Conservation (phyloP, 2,329 filamentous ascomycete species). For the Talaromyces sp. region DNA sequence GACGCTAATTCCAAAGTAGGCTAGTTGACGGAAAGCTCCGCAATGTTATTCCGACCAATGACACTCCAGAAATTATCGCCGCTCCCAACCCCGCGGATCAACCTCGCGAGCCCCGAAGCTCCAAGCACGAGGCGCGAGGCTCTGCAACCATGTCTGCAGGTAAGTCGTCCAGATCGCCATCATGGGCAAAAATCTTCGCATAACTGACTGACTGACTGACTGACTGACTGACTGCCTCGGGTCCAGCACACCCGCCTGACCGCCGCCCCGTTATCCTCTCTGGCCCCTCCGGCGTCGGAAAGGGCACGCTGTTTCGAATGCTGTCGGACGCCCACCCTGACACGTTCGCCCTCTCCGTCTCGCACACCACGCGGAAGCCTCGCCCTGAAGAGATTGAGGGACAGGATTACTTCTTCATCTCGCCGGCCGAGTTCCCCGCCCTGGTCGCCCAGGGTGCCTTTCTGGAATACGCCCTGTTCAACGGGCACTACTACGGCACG, state of each 20-base stretch:
- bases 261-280: conserved; percentile 35
- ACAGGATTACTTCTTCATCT: conserved; percentile 76
- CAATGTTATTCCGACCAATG: neutral
- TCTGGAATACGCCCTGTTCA: conserved; percentile 78
- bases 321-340: conserved; percentile 37
- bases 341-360: conserved; percentile 37
- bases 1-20: neutral
- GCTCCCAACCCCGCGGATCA: neutral
- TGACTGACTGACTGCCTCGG: neutral
- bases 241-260: neutral
- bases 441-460: conserved; percentile 66
- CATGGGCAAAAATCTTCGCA: neutral
- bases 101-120: neutral
- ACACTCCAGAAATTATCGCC: too few species aligned
- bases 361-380: conserved; percentile 71
- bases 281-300: conserved; percentile 36
- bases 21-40: neutral
- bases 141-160: neutral
- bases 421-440: conserved; percentile 59
- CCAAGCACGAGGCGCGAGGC: neutral
- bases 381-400: conserved; percentile 70
- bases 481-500: conserved; percentile 82
- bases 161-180: neutral
- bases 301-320: conserved; percentile 37
- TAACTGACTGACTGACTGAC: neutral